phyloP scores from a whole-genome alignment of 768 basidiomycete genomes.

The Dictyophora rubrovolvata region DNA sequence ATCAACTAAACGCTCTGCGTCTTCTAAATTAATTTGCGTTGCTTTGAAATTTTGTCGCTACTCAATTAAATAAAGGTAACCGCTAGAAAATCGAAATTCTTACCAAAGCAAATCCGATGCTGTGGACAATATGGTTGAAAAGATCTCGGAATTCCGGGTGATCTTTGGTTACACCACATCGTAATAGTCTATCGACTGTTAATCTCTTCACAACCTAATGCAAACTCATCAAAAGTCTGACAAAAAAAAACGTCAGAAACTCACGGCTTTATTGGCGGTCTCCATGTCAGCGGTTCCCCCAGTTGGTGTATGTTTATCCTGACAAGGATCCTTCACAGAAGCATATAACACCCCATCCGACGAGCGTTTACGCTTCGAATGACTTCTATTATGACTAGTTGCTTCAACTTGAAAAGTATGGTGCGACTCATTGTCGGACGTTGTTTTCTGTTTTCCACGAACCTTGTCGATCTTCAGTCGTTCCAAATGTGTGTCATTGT shows the following conservation, averaged over 20 bases:
- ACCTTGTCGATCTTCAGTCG: slow-evolving; percentile 12
- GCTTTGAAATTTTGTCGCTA: slow-evolving; percentile 24
- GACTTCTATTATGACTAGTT: background rate
- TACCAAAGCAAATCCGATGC: slow-evolving; percentile 31
- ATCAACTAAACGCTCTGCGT: slow-evolving; percentile 24
- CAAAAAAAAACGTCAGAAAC: slow-evolving; percentile 12
- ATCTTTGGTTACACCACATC: slow-evolving; percentile 24
- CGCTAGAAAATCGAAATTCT: slow-evolving; percentile 11
- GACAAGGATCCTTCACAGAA: no score
- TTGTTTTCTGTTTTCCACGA: slow-evolving; percentile 14
- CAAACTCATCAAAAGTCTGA: background rate
- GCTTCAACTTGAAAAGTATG: background rate
- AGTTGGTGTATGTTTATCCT: background rate
- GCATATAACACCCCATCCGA: background rate
- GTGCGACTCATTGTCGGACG: slow-evolving; percentile 9
- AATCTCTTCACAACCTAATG: slow-evolving; percentile 31
- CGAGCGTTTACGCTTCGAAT: background rate
- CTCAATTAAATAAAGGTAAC: background rate
- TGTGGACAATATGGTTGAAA: slow-evolving; percentile 30
- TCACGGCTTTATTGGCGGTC: slow-evolving; percentile 52
- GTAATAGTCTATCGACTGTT: slow-evolving; percentile 23
- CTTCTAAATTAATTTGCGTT: slow-evolving; percentile 15
- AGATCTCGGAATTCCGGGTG: slow-evolving; percentile 32
- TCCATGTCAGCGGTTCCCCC: slow-evolving; percentile 27
- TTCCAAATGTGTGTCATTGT: slow-evolving; percentile 23